These are phyloP conservation scores for Tolypocladium inflatum DNA, from an alignment of 2,329 filamentous ascomycete genomes.

Conservation along the genomic window DNA sequence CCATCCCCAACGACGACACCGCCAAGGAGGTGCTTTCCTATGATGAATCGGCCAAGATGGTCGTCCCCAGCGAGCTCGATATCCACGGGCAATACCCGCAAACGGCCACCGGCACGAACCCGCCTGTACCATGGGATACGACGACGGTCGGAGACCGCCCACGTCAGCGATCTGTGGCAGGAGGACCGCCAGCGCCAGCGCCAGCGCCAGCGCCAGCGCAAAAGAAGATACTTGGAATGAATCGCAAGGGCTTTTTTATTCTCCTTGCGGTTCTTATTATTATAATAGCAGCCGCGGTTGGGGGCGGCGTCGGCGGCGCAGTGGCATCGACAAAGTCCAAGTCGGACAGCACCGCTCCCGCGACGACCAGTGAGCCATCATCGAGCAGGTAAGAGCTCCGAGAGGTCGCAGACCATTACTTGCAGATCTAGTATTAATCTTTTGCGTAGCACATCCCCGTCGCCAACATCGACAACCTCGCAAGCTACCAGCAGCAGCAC, in stretches of 20 bases:
- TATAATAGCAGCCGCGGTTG: slow-evolving; percentile 8
- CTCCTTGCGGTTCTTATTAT: slow-evolving; percentile 4
- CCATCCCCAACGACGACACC: not conserved
- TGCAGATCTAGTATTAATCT: not conserved
- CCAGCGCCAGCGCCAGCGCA: not conserved
- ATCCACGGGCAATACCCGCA: not conserved
- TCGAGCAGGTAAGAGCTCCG: not conserved
- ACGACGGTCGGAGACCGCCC: not conserved
- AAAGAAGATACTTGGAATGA: slow-evolving; percentile 5
- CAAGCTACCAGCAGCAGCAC: not conserved
- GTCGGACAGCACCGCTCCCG: not conserved
- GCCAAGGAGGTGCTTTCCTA: slow-evolving; percentile 1
- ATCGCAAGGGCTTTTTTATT: slow-evolving; percentile 7
- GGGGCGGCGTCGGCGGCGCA: slow-evolving; percentile 9
- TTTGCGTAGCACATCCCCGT: not conserved
- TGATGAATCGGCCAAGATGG: not conserved
- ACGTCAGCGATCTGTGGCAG: not conserved
- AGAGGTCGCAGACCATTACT: not conserved
- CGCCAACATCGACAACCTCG: not conserved
- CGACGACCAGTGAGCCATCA: not conserved
- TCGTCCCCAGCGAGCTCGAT: not conserved
- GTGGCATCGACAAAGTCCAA: slow-evolving; percentile 5
- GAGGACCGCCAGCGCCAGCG: not conserved
- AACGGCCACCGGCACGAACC: not conserved
- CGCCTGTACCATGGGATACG: not conserved